Evolutionary conservation across 2,329 filamentous ascomycete genomes (phyloP).

Genomic region (Rutstroemia sp.): DNA sequence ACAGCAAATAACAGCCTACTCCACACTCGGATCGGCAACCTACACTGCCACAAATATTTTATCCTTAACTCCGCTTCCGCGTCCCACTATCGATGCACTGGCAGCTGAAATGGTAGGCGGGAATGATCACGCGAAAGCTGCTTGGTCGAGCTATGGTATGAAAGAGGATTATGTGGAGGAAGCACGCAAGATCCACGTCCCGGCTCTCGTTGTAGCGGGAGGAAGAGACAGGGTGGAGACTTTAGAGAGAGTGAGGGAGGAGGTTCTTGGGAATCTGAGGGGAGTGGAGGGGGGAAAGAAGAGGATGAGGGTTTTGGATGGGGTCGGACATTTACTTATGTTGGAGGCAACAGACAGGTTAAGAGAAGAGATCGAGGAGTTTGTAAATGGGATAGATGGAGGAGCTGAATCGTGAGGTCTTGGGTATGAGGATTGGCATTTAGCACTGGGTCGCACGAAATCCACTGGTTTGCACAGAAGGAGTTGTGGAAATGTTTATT

Average conservation of each 20-base stretch:
- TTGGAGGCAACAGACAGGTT: constrained; percentile 13
- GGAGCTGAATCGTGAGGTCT: too few species aligned
- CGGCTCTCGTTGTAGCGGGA: constrained; percentile 26
- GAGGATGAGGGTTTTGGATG: constrained; percentile 14
- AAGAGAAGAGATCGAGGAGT: neutral
- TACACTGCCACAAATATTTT: constrained; percentile 31
- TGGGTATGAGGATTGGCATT: neutral
- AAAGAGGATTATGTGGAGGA: constrained; percentile 27
- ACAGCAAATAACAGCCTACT: constrained; percentile 31
- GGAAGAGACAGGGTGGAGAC: constrained; percentile 30
- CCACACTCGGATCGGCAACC: constrained; percentile 22
- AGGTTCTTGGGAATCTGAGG: constrained; percentile 20
- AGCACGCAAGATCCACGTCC: constrained; percentile 18
- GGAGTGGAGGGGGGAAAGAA: neutral
- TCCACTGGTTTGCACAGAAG: too few species aligned
- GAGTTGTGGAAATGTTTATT: too few species aligned
- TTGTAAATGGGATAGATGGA: neutral
- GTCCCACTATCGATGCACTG: constrained; percentile 9
- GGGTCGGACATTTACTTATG: constrained; percentile 13
- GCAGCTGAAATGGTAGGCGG: constrained; percentile 28
- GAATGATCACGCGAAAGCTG: constrained; percentile 26
- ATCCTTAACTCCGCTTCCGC: constrained; percentile 14
- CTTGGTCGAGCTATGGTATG: constrained; percentile 32
- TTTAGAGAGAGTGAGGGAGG: constrained; percentile 24
- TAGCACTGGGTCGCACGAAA: too few species aligned